Evolutionary conservation across 2,329 filamentous ascomycete genomes (phyloP), one percentile per base, ranked within the genome.

Genomic region (Aaosphaeria arxii): DNA sequence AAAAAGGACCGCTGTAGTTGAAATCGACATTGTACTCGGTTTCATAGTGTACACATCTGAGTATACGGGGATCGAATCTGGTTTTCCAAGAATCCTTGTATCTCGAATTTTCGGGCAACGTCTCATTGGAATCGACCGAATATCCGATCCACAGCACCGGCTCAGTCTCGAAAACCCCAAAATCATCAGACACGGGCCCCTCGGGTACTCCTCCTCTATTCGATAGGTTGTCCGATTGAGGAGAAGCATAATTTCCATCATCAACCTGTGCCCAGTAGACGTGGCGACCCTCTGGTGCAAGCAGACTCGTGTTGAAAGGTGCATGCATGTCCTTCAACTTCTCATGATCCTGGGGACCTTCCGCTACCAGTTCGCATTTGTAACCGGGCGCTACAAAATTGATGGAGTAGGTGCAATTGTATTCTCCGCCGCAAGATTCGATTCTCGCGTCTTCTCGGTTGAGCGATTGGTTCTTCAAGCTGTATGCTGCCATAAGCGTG

Each of bases 101-200:
- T 0, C 62, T 57, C 5, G 64, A 62, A 9, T 61, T 54, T 0
- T 47, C 6, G 1, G 55, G 40, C 2, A 65, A 40, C n/a, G 42
- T 41, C 13, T 62, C 51, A 0, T 54, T 62, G 0, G 65, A 63
- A 40, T 70, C 63, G 30, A 58, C 47, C 1, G 63, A 56, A 38
- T 63, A 64, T 0, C 68, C 67, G 28, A 71, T 61, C 68, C 68
- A 71, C 1, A 70, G 48, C 4, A 67, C 52, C 5, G 68, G 66
- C 44, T 71, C 67, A 0, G 57, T 48, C 43, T 66, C 67, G 50
- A 71, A 67, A 1, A 58, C 51, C 6, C 65, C 65, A 2, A 67
- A 44, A 5, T 64, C 54, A 24, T 52, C 50, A n/a, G 64, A 55
- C 13, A 52, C 48, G 5, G 50, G 47, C 7, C 50, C 51, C 5